These are phyloP conservation scores for Sanghuangporus baumii DNA, from an alignment of 1,284 basidiomycete species.

Conservation along the genomic window DNA sequence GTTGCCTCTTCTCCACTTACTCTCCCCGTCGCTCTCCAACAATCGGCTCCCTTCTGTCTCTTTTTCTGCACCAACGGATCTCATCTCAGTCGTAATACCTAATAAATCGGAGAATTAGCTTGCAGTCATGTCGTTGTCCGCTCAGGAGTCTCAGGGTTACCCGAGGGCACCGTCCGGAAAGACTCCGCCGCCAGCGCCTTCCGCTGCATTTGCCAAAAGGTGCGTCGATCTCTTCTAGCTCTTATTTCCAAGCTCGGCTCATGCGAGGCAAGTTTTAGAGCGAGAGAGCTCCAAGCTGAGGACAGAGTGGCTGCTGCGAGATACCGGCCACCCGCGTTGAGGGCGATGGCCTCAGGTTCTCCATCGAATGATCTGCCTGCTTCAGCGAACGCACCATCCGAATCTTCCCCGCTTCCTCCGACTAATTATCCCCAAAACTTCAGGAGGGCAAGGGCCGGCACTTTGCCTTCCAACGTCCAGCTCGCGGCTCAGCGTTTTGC, in stretches of 20 bases:
- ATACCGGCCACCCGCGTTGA: constrained; percentile 77
- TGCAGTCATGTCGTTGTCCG: constrained; percentile 82
- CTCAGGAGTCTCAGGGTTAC: constrained; percentile 73
- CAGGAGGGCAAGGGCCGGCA: constrained; percentile 83
- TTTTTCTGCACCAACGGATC: constrained; percentile 25
- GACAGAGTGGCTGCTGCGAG: constrained; percentile 53
- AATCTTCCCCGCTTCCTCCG: constrained; percentile 53
- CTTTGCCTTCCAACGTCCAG: constrained; percentile 83
- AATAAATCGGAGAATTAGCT: constrained; percentile 64
- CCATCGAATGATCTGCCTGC: constrained; percentile 60
- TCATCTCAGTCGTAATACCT: constrained; percentile 66
- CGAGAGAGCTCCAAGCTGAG: constrained; percentile 76
- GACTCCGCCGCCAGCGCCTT: constrained; percentile 84
- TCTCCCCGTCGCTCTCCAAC: neutral
- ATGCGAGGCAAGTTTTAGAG: constrained; percentile 39
- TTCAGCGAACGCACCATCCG: constrained; percentile 49
- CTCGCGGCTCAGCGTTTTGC: constrained; percentile 80
- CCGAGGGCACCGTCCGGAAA: constrained; percentile 76
- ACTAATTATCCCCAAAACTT: constrained; percentile 74
- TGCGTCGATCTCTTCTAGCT: constrained; percentile 29
- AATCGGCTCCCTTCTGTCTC: constrained; percentile 9
- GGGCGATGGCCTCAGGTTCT: constrained; percentile 62
- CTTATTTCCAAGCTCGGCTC: constrained; percentile 16
- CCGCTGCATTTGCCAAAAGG: constrained; percentile 85
- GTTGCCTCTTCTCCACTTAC: constrained; percentile 2